A percentile compares a stretch with the other conserved stretches of the same genome.
Evolutionary conservation across 768 basidiomycete species (phyloP).

Genomic region (Tulasnella sp.): DNA sequence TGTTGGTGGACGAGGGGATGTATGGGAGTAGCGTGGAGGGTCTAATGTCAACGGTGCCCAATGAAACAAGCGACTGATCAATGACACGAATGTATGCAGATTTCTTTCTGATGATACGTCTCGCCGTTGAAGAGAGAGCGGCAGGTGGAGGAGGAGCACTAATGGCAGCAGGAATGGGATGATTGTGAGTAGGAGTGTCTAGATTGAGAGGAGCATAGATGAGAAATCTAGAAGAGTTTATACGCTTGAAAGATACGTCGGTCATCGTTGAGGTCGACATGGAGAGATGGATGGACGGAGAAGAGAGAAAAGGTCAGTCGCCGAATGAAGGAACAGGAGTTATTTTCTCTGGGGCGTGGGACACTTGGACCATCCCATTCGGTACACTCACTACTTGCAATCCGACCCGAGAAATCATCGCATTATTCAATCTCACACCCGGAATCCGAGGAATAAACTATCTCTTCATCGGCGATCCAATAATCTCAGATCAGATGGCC

Average conservation of each 20-base stretch:
- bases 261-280: background rate
- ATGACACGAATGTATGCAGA: background rate
- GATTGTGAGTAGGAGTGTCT: background rate
- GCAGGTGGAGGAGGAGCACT: background rate
- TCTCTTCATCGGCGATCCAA: no score
- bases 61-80: background rate
- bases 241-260: background rate
- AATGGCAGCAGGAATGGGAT: background rate
- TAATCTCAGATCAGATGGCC: no score
- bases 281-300: conserved; percentile 2
- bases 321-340: background rate
- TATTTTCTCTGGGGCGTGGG: background rate
- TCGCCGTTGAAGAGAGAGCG: conserved; percentile 3
- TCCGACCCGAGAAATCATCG: no score
- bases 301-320: background rate
- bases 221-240: conserved; percentile 8
- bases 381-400: no score
- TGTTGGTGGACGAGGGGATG: background rate
- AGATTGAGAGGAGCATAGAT: conserved; percentile 5
- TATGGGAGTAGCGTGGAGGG: background rate
- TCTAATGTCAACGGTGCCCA: background rate
- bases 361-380: no score
- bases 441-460: background rate
- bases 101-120: conserved; percentile 8
- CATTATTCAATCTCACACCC: background rate